A percentile compares a stretch with the other conserved stretches of the same genome.
These are phyloP conservation scores for Purshia tridentata DNA, from an alignment of 306 rosid genomes.

Conservation along the genomic window DNA sequence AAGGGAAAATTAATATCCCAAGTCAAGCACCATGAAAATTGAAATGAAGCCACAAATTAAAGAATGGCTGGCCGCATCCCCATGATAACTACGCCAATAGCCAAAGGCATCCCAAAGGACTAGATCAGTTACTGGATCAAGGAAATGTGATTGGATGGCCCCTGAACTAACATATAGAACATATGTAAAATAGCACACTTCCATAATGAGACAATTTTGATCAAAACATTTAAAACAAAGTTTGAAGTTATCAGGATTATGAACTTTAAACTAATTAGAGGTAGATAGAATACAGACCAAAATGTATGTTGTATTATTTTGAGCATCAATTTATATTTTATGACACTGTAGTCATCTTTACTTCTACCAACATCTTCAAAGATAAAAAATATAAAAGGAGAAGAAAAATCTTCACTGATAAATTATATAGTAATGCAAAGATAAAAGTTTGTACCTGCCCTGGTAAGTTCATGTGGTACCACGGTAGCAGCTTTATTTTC, in stretches of 20 bases:
- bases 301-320: too few relatives aligned
- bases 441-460: constrained; percentile 24
- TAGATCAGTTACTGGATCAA: not conserved
- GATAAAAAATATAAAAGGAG: not conserved
- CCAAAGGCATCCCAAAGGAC: not conserved
- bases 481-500: constrained; percentile 6
- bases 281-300: not conserved
- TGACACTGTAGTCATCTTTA: not conserved
- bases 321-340: not conserved
- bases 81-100: not conserved
- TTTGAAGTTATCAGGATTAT: not conserved
- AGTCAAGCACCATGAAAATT: not conserved
- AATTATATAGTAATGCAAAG: not conserved
- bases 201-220: not conserved
- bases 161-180: not conserved
- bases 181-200: not conserved
- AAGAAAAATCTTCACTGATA: not conserved
- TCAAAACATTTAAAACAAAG: not conserved
- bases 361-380: not conserved
- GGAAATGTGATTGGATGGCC: not conserved
- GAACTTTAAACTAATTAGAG: not conserved
- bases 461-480: constrained; percentile 17
- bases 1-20: not conserved
- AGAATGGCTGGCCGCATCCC: too few relatives aligned
- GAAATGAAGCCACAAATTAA: not conserved